Evolutionary conservation across 2,329 filamentous ascomycete species (phyloP), one percentile per base, ranked within the genome.

Genomic region (Colletotrichum shisoi): DNA sequence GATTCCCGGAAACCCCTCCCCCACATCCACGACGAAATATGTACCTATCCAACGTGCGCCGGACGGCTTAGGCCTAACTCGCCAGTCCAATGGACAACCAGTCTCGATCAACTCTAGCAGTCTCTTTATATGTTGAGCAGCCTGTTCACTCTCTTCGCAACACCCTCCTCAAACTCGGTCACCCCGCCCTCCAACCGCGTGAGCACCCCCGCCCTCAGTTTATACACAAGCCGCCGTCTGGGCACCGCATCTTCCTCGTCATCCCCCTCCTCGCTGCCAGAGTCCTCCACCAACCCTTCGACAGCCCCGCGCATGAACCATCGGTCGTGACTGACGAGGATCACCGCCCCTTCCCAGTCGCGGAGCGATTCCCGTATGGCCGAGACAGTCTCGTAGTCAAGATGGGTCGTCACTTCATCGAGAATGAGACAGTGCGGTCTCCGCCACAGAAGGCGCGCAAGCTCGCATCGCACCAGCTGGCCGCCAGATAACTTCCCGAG

Each of bases 321-420:
- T 39, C 93, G 83, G 75, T 96, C 92, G 79, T 96, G 93, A 42
- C 88, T 93, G 4, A 95, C 89, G 5, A 95, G 79, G 45, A 96
- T 78, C 4, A 95, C 84, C 0, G 91, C 92, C 0, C 92, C 92
- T 62, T 88, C 84, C 83, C 91, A 96, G 3, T 79, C 79, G 15
- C 84, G 82, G 69, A 96, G 76, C 2, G 89, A 90, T 27, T 85
- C 82, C 0, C 90, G 83, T 62, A 96, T 78, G 2, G 90, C 91
- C 8, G 87, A 85, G 27, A 94, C 91, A 0, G 91, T 94, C 77
- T 95, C 87, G 69, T 91, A 91, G 75, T 96, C 93, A 46, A 96
- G 82, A 80, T 96, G 93, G 1, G 92, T 94, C 7, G 92, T 95
- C 27, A 93, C 89, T 76, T 93, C 93, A 74, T 94, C 92, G 8